Evolutionary conservation across 1,284 basidiomycete species (phyloP).

Genomic region (Ustilago vetiveriae): DNA sequence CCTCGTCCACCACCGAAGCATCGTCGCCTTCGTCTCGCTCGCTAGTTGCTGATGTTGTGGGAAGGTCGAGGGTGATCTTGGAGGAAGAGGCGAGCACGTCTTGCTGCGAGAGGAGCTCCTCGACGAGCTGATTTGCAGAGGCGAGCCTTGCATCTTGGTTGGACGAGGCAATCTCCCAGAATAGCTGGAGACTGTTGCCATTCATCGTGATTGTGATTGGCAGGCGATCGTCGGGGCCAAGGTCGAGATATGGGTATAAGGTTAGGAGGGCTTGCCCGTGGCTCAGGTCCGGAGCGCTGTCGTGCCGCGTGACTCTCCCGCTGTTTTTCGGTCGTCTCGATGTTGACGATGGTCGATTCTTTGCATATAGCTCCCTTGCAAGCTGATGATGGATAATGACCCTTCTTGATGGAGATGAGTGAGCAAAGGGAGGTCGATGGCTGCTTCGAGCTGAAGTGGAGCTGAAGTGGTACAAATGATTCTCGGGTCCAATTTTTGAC

Average conservation of each 20-base stretch:
- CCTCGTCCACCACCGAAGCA: conserved; percentile 24
- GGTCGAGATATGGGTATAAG: background rate
- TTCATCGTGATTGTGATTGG: conserved; percentile 71
- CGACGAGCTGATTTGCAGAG: conserved; percentile 85
- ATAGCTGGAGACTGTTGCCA: conserved; percentile 81
- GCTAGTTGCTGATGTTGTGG: conserved; percentile 59
- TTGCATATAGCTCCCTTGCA: no score
- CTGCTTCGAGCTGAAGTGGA: background rate
- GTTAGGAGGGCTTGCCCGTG: no score
- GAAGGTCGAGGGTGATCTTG: conserved; percentile 42
- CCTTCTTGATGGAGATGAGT: background rate
- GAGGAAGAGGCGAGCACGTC: conserved; percentile 38
- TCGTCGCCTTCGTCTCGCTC: conserved; percentile 65
- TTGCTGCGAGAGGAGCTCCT: conserved; percentile 71
- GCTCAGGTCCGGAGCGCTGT: no score
- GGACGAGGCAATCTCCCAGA: conserved; percentile 90
- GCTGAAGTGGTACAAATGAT: no score
- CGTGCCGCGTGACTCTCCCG: no score
- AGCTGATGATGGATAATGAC: no score
- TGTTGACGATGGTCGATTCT: no score
- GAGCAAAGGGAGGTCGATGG: background rate
- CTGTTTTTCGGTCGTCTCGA: no score
- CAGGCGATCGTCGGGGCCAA: background rate
- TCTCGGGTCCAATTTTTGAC: no score
- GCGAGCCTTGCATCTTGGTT: conserved; percentile 81